Evolutionary conservation across 2,329 filamentous ascomycete genomes (phyloP).

Genomic region (Colletotrichum liaoningense): DNA sequence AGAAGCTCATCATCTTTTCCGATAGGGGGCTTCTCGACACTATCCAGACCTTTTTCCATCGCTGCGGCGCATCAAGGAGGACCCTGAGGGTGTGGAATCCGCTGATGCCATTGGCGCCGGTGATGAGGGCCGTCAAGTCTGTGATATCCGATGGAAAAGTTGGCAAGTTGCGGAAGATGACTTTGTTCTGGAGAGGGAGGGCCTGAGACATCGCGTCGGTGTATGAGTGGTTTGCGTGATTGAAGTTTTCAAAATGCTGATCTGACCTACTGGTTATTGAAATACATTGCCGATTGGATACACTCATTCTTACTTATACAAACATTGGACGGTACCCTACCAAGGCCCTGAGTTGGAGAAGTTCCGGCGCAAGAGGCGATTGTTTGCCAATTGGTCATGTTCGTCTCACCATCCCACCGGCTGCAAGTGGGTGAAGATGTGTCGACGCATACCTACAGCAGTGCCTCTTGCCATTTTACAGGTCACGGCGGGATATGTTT

Average conservation of each 20-base stretch:
- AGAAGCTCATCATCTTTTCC: not conserved
- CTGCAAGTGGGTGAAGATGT: not conserved
- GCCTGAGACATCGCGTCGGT: not conserved
- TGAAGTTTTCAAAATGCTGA: not conserved
- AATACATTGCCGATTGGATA: not conserved
- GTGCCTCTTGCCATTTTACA: not conserved
- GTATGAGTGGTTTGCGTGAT: not conserved
- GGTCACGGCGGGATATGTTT: not conserved
- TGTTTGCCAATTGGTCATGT: not conserved
- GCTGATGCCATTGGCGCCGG: not conserved
- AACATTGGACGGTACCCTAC: not conserved
- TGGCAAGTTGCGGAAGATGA: not conserved
- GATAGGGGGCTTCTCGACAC: not conserved
- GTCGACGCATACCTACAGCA: not conserved
- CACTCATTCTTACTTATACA: not conserved
- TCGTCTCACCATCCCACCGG: not conserved
- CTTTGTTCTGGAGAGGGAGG: not conserved
- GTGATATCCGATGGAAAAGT: not conserved
- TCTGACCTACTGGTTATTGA: not conserved
- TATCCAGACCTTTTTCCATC: not conserved
- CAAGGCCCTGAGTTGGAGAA: not conserved
- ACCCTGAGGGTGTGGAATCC: not conserved
- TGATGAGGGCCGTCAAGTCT: not conserved
- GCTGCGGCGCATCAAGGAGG: not conserved
- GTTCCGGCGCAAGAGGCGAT: not conserved